Evolutionary conservation across 2,329 filamentous ascomycete genomes (phyloP).

Genomic region (Calonectria multiphialidica): DNA sequence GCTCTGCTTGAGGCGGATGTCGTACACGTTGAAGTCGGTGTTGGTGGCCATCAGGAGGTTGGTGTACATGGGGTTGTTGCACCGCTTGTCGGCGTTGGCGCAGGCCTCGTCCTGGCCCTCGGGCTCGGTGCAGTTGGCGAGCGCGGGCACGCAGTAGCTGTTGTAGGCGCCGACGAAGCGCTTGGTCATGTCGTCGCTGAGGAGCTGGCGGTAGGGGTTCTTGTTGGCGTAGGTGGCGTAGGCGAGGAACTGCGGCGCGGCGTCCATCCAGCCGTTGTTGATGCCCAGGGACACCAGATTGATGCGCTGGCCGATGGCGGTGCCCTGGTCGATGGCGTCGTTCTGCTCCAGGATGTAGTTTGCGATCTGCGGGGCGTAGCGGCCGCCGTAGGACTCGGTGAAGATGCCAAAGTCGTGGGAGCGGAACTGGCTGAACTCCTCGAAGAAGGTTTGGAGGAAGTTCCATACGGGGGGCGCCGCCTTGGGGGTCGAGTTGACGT

Average conservation of each 20-base stretch:
- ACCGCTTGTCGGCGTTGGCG: slow-evolving; percentile 39
- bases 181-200: slow-evolving; percentile 31
- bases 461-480: slow-evolving; percentile 60
- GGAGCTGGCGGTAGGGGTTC: slow-evolving; percentile 48
- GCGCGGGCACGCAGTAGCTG: slow-evolving; percentile 36
- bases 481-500: slow-evolving; percentile 45
- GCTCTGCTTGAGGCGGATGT: slow-evolving; percentile 52
- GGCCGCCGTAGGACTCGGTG: slow-evolving; percentile 68
- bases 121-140: slow-evolving; percentile 39
- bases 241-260: slow-evolving; percentile 48
- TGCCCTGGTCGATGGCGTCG: slow-evolving; percentile 58
- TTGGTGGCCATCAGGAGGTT: slow-evolving; percentile 40
- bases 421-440: slow-evolving; percentile 72
- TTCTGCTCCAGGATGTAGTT: slow-evolving; percentile 70
- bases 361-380: slow-evolving; percentile 68
- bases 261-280: slow-evolving; percentile 69
- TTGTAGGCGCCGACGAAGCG: slow-evolving; percentile 47
- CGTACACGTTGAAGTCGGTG: slow-evolving; percentile 59
- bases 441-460: slow-evolving; percentile 71
- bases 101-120: slow-evolving; percentile 44
- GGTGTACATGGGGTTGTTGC: slow-evolving; percentile 43
- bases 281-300: slow-evolving; percentile 67
- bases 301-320: slow-evolving; percentile 54
- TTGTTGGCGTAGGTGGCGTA: slow-evolving; percentile 48
- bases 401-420: slow-evolving; percentile 68